phyloP scores from a whole-genome alignment of 768 basidiomycete species.

The Lactarius vividus region DNA sequence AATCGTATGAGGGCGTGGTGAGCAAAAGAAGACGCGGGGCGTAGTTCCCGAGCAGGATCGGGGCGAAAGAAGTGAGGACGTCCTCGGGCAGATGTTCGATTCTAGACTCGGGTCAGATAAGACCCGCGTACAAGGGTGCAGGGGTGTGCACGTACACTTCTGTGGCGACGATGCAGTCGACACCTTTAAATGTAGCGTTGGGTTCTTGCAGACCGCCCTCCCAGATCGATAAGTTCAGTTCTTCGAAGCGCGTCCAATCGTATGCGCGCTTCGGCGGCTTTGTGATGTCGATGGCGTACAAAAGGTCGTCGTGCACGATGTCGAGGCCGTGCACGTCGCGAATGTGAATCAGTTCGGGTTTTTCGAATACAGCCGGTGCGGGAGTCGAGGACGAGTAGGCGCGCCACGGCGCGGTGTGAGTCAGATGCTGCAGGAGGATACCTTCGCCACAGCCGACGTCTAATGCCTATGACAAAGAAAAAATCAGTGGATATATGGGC shows the following conservation, averaged over 20 bases:
- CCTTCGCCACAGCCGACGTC: slow-evolving; percentile 89
- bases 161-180: slow-evolving; percentile 71
- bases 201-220: slow-evolving; percentile 66
- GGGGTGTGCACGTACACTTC: slow-evolving; percentile 63
- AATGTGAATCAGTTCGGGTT: slow-evolving; percentile 50
- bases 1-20: slow-evolving; percentile 85
- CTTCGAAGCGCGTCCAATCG: slow-evolving; percentile 58
- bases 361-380: slow-evolving; percentile 13
- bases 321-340: slow-evolving; percentile 67
- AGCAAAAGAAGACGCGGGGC: slow-evolving; percentile 69
- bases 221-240: slow-evolving; percentile 65
- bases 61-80: slow-evolving; percentile 61
- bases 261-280: slow-evolving; percentile 38
- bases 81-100: slow-evolving; percentile 73
- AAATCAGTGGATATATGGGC: neutral
- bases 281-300: slow-evolving; percentile 49
- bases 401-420: slow-evolving; percentile 74
- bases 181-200: slow-evolving; percentile 63
- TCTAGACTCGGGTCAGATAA: slow-evolving; percentile 39
- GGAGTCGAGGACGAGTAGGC: slow-evolving; percentile 33
- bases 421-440: slow-evolving; percentile 62
- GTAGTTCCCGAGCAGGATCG: slow-evolving; percentile 73
- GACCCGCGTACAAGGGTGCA: neutral
- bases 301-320: slow-evolving; percentile 52
- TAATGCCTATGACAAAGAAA: slow-evolving; percentile 50